These are phyloP conservation scores for Fraxinus floribunda DNA, from an alignment of 305 asterid genomes.

Conservation along the genomic window DNA sequence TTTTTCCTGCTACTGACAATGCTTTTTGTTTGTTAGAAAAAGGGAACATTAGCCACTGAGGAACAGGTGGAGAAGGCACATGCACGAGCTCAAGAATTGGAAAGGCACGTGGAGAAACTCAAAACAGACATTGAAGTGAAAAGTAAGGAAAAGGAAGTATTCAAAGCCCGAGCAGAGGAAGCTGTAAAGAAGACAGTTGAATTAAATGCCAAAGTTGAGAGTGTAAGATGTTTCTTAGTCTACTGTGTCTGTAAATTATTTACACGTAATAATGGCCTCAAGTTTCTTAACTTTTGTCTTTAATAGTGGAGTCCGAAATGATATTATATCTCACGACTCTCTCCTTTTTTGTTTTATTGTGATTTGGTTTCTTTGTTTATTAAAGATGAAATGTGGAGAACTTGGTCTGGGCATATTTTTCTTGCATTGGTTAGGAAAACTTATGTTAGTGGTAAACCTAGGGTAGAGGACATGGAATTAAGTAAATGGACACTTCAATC, in stretches of 20 bases:
- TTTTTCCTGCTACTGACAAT: conserved; percentile 3
- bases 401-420: background rate
- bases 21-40: conserved; percentile 27
- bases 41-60: conserved; percentile 50
- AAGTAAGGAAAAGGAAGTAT: conserved; percentile 45
- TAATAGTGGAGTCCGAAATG: background rate
- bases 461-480: background rate
- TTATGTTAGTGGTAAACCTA: background rate
- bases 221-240: conserved; percentile 44
- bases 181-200: conserved; percentile 44
- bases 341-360: background rate
- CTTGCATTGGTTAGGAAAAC: background rate
- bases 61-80: conserved; percentile 68
- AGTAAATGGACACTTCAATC: background rate
- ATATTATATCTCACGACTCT: background rate
- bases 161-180: conserved; percentile 47
- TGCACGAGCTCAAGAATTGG: conserved; percentile 60
- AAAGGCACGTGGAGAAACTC: conserved; percentile 52
- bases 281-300: background rate
- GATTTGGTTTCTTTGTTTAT: background rate
- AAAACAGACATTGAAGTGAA: conserved; percentile 42
- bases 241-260: background rate
- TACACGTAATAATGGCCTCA: background rate
- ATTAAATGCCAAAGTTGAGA: conserved; percentile 45
- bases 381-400: background rate